Base-by-base conservation (phyloP, 768 basidiomycete species). In the Boletus rubropictus region DNA sequence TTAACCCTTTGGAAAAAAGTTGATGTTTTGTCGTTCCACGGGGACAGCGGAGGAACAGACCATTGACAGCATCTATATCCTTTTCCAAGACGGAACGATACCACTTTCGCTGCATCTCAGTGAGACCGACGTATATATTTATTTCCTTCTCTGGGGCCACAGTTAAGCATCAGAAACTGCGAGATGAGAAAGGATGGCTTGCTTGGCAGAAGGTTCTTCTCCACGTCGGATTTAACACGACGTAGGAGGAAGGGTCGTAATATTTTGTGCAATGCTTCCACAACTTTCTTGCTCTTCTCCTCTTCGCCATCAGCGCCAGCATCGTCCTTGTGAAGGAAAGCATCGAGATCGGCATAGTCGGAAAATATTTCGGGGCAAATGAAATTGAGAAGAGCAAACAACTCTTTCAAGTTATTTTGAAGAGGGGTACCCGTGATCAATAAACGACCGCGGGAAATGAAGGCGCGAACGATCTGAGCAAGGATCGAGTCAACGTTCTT, bases 401-500 rank as follows among this genome's bases (percentile, higher is more conserved):
- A 70, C 72, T 97, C 95, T 66, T 97, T 94, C 64, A 99, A 66
- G 67, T 86, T 96, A 70, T 99, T 99, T 69, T 96, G 95, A 37
- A 97, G 71, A 1, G 95, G 95, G 5, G 95, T 99, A 15, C 94
- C 96, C 3, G 95, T 98, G 57, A 99, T 98, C 44, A 98, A 76
- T 47, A 97, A 70, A 35, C 95, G 76, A 0, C 92, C 94, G 25
- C 94, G 80, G 35, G 87, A 89, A 57, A 79, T 78, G 69, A 97
- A 98, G 3, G 86, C 73, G 40, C 95, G 81, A 40, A 97, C 90
- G 59, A 99, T 96, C 68, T 96, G 91, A 14, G 84, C 84, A 14
- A 98, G 78, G 58, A 98, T 86, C 11, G 91, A 95, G 64, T 97
- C 91, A 56, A 95, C 92, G 64, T 98, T 98, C 73, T 98, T 97